phyloP scores from a whole-genome alignment of 306 rosid genomes.

The Vicia villosa region DNA sequence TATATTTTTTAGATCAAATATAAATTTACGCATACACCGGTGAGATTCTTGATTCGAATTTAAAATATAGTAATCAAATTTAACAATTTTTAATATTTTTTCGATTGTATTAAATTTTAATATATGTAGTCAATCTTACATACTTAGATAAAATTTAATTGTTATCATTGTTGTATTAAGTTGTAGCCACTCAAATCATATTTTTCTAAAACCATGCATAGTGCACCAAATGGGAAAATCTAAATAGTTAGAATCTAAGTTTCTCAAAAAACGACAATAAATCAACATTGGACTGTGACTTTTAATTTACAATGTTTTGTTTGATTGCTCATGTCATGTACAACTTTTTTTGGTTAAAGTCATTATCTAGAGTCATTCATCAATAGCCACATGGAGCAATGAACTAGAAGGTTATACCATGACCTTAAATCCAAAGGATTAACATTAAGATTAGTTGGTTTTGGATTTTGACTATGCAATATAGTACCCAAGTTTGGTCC shows the following conservation, averaged over 20 bases:
- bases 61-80: too few species aligned
- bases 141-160: too few species aligned
- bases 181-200: not conserved
- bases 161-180: too few species aligned
- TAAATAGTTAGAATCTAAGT: constrained; percentile 40
- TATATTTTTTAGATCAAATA: not conserved
- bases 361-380: constrained; percentile 46
- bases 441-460: constrained; percentile 32
- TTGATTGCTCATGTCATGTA: constrained; percentile 44
- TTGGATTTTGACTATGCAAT: constrained; percentile 43
- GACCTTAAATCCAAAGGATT: not conserved
- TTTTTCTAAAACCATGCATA: not conserved
- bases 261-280: constrained; percentile 47
- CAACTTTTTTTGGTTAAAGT: constrained; percentile 48
- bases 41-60: too few species aligned
- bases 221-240: constrained; percentile 35
- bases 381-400: constrained; percentile 42
- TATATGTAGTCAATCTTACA: too few species aligned
- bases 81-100: not conserved
- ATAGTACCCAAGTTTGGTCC: constrained; percentile 40
- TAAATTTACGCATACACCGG: too few species aligned
- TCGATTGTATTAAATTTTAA: too few species aligned
- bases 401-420: constrained; percentile 18
- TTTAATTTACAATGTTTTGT: constrained; percentile 44
- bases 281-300: constrained; percentile 45